Evolutionary conservation across 1,284 basidiomycete genomes (phyloP).

Genomic region (Cutaneotrichosporon daszewskae): DNA sequence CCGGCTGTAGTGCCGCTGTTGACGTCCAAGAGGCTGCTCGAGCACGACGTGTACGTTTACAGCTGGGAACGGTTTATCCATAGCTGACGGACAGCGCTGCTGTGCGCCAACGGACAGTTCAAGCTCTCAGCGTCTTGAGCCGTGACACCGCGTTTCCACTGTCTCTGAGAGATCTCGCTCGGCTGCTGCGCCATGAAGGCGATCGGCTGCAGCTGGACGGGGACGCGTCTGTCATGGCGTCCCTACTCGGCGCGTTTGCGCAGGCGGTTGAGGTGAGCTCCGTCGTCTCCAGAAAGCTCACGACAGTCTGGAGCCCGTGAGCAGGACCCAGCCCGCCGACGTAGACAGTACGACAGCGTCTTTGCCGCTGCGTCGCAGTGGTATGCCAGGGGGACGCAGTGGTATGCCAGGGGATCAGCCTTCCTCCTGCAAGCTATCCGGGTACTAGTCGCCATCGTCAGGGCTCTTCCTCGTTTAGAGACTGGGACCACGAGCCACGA

Average conservation of each 20-base stretch:
- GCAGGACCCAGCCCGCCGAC: constrained; percentile 1
- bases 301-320: constrained; percentile 9
- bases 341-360: constrained; percentile 13
- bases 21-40: constrained; percentile 20
- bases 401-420: constrained; percentile 2
- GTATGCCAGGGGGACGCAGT: no score
- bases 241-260: constrained; percentile 16
- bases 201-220: constrained; percentile 20
- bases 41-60: constrained; percentile 28
- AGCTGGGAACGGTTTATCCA: not conserved
- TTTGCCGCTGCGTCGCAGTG: constrained; percentile 6
- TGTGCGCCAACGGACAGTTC: constrained; percentile 27
- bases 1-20: constrained; percentile 40
- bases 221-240: constrained; percentile 11
- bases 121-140: constrained; percentile 24
- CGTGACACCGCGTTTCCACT: not conserved
- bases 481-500: no score
- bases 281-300: not conserved
- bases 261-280: constrained; percentile 21
- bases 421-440: constrained; percentile 3
- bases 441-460: constrained; percentile 3
- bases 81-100: constrained; percentile 18
- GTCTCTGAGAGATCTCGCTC: constrained; percentile 4
- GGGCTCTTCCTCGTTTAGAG: not conserved
- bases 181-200: constrained; percentile 20